Conservation (phyloP, 257 asterid genomes). For the Scutellaria galericulata region DNA sequence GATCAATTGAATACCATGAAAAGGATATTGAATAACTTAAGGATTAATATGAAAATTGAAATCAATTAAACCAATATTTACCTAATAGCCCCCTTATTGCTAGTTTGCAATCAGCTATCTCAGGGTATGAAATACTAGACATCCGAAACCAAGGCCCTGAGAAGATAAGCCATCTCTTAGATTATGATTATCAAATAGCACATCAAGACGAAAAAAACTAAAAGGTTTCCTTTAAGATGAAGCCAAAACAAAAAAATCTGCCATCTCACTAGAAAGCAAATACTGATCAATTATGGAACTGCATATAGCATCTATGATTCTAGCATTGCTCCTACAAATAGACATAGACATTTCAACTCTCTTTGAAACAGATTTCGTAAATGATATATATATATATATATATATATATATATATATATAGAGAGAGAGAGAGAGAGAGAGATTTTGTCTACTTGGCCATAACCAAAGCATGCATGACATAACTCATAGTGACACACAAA, state of each 20-base stretch:
- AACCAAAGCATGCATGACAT: background rate
- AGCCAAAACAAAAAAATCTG: background rate
- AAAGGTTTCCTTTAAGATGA: slow-evolving; percentile 15
- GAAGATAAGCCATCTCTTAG: slow-evolving; percentile 32
- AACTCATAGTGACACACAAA: slow-evolving; percentile 7
- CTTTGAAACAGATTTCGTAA: background rate
- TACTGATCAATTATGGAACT: slow-evolving; percentile 19
- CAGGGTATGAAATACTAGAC: slow-evolving; percentile 76
- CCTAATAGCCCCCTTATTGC: slow-evolving; percentile 78
- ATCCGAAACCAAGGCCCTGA: slow-evolving; percentile 96
- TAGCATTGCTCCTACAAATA: slow-evolving; percentile 22
- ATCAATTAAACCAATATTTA: slow-evolving; percentile 38
- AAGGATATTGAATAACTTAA: slow-evolving; percentile 18
- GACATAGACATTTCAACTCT: background rate
- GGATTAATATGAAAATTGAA: slow-evolving; percentile 11
- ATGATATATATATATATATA: background rate
- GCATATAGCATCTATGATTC: slow-evolving; percentile 3
- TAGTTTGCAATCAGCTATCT: slow-evolving; percentile 67
- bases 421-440: no score
- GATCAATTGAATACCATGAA: slow-evolving; percentile 21
- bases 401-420: background rate
- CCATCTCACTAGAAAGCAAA: slow-evolving; percentile 11
- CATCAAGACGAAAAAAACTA: background rate
- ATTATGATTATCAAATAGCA: slow-evolving; percentile 29
- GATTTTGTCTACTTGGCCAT: slow-evolving; percentile 8